Evolutionary conservation across 768 basidiomycete genomes (phyloP), one percentile per base, ranked within the genome.

Genomic region (Rhodotorula paludigena): DNA sequence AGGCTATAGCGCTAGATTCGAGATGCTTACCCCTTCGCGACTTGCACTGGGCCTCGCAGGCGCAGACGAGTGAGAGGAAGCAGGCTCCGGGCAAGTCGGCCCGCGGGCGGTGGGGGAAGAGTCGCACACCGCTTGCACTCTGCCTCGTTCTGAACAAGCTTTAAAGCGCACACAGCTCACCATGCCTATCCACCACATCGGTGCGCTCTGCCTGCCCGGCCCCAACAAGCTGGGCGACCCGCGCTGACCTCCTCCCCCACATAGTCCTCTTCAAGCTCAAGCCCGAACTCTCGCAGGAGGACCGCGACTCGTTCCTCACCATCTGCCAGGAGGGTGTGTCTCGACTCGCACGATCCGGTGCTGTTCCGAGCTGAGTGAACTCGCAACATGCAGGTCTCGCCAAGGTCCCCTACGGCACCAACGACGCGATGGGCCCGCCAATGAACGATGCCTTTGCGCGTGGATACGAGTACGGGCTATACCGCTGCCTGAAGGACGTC

Each of bases 241-340:
- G 32, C 58, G 36, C 42, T 57, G 30, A 39, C 55, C 53, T 49
- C 30, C 2, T 30, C 33, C 47, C 30, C 30, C 49, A 38, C 60
- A 55, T 44, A 69, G 68, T 69, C 32, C 63, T 69, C n/a, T 69
- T 69, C 63, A 69, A 69, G 63, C 68, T 69, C 63, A 69, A 69
- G 68, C 51, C 64, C 5, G 60, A 60, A 3, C 56, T 69, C n/a
- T n/a, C 32, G 5, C 47, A 65, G 32, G 54, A 64, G 54, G 42
- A 65, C 36, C n/a, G 36, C 14, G 63, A 69, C 42, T 45, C 64
- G 8, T 69, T 69, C 63, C 55, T 65, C 16, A 48, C 59, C 7
- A 12, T 65, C 10, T 69, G 68, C 51, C 63, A 62, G 39, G 63
- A 69, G 32, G 68, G 64, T 64, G 30, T 35, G 36, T 48, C 32